Conservation (phyloP, 768 basidiomycete species). For the Mycena floridula region DNA sequence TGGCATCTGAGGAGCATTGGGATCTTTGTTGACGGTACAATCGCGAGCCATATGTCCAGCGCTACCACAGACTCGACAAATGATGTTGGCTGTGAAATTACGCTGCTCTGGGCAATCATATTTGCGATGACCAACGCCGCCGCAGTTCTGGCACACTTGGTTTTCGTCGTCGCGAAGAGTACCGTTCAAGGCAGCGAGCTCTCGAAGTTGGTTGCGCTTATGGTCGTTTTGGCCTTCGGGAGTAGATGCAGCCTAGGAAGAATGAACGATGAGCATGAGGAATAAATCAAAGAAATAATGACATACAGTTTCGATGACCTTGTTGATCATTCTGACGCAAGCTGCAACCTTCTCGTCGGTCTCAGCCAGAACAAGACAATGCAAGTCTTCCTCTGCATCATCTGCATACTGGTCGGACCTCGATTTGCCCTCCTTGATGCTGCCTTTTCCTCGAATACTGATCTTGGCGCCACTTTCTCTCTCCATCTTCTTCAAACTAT, state of each 20-base stretch:
- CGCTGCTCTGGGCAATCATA: constrained; percentile 98
- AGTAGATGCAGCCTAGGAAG: constrained; percentile 85
- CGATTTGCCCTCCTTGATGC: constrained; percentile 98
- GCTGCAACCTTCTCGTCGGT: constrained; percentile 83
- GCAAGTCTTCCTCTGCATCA: constrained; percentile 97
- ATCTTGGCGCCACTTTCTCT: constrained; percentile 97
- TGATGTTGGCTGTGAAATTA: constrained; percentile 99
- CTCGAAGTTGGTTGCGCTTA: constrained; percentile 97
- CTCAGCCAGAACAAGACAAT: constrained; percentile 94
- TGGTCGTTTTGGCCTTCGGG: constrained; percentile 99
- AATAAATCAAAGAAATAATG: not conserved
- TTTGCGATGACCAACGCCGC: constrained; percentile 92
- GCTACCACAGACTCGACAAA: constrained; percentile 97
- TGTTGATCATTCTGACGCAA: constrained; percentile 95
- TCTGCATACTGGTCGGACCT: constrained; percentile 91
- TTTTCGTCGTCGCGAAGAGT: constrained; percentile 99
- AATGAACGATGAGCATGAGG: constrained; percentile 3
- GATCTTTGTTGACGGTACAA: constrained; percentile 90
- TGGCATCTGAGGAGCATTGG: constrained; percentile 54
- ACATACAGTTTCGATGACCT: constrained; percentile 93
- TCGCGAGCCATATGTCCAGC: constrained; percentile 99
- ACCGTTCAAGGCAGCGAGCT: constrained; percentile 95
- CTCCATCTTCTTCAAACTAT: constrained; percentile 99
- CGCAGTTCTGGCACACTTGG: constrained; percentile 97
- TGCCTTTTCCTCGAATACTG: constrained; percentile 95